Base-by-base conservation (phyloP, 2,329 filamentous ascomycete species). In the Colletotrichum chrysophilum region DNA sequence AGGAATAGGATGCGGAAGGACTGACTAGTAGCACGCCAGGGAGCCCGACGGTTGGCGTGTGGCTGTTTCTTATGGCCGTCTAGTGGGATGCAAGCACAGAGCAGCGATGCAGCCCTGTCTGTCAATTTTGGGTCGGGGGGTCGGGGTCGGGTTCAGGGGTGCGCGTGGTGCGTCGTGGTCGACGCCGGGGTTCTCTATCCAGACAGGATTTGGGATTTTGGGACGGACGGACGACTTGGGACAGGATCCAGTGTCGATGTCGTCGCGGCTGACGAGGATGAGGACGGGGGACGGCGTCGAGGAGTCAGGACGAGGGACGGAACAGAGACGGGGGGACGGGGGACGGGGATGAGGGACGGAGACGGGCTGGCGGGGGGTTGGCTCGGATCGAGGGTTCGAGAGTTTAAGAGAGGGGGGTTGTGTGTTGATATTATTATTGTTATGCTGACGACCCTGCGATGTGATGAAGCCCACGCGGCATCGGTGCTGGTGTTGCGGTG, bases 71-170 rank as follows among this genome's bases (percentile, higher is more conserved):
- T 43, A 36, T 43, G 62, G 36, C 67, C n/a, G 38, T 70, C 68
- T 73, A 36, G 70, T 38, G 70, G 30, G 30, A 70, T 73, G 66
- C 71, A 73, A 64, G 70, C 65, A 73, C 66, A 36, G 34, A 62
- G 56, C 66, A 71, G 66, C 66, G 21, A 74, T 70, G 71, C 71
- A 74, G 71, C 71, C 71, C 71, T 74, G 71, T 74, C 38, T 70
- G 71, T 74, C 66, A 56, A 58, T 34, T 70, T 64, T 7, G 14
- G 30, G 32, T 65, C 38, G 30, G 24, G 43, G 30, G 30, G 65
- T 12, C 30, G 18, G 34, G 60, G 65, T 12, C 30, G 24, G 34
- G 60, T 16, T 38, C n/a, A n/a, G 26, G 58, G 58, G 58, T 28
- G 16, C 18, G 36, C 36, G 16, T 38, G 36, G 36, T 38, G 36